Percentiles rank a stretch among this genome's conserved stretches.
Conservation (phyloP, 1,284 basidiomycete genomes). For the Cryptococcus sp. region DNA sequence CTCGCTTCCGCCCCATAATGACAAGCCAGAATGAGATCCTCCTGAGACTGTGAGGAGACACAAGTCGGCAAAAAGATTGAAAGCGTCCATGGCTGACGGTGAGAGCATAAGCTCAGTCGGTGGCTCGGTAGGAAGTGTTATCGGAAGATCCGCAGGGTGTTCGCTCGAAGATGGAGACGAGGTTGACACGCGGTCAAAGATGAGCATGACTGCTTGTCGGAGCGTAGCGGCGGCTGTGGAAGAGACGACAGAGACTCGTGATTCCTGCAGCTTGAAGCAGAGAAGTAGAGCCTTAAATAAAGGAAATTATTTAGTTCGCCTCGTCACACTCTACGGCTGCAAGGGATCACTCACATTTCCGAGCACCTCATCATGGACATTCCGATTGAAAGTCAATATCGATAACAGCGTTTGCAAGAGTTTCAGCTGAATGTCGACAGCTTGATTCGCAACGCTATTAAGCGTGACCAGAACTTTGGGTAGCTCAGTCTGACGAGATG, state of each 20-base stretch:
- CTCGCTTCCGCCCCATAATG: constrained; percentile 38
- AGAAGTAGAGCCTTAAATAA: constrained; percentile 72
- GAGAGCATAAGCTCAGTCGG: constrained; percentile 60
- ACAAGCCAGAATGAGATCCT: constrained; percentile 19
- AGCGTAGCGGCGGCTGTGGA: constrained; percentile 96
- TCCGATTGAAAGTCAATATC: constrained; percentile 80
- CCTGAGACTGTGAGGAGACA: constrained; percentile 70
- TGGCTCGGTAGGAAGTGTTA: constrained; percentile 60
- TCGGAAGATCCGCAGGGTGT: constrained; percentile 13
- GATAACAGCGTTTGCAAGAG: constrained; percentile 87
- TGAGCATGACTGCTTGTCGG: constrained; percentile 94
- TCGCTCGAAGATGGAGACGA: constrained; percentile 10
- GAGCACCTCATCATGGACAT: constrained; percentile 74
- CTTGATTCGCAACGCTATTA: constrained; percentile 82
- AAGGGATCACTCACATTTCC: constrained; percentile 60
- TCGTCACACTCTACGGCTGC: not conserved
- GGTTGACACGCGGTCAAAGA: constrained; percentile 81
- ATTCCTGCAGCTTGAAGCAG: constrained; percentile 94
- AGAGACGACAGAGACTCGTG: constrained; percentile 90
- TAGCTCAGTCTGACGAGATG: constrained; percentile 64
- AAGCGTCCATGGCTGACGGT: constrained; percentile 82
- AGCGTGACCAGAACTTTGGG: constrained; percentile 78
- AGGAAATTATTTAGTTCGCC: not conserved
- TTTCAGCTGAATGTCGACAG: constrained; percentile 90
- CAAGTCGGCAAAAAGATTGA: constrained; percentile 82